Base-by-base conservation (phyloP, 371 early-diverging fungal genomes). In the Lichtheimia ornata region DNA sequence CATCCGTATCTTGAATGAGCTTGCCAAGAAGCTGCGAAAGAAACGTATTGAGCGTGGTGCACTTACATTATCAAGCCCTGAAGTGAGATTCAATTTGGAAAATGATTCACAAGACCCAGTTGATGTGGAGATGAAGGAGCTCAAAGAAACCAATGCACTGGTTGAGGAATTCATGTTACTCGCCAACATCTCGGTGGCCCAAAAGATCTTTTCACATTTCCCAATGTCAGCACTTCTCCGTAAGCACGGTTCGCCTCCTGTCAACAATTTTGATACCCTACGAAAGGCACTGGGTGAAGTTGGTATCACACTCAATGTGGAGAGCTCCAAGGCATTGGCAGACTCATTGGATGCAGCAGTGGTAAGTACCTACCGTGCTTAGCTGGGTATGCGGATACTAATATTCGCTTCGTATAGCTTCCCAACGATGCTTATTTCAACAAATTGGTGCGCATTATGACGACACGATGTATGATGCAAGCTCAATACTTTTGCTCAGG, bases 91-190 rank as follows among this genome's bases (percentile, higher is more conserved):
- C 75, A 86, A 85, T 42, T 75, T 96, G 60, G 93, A 94, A 66
- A 87, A 88, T 59, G 96, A 95, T 60, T 86, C 91, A 0, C 93
- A 94, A 73, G 94, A 94, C 64, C 94, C 95, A 1, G 91, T 93
- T 5, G 94, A 94, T 71, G 80, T 83, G 5, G 93, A 94, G 69
- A 75, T 93, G 86, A 93, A 96, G 77, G 93, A 93, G 64, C 76
- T 94, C 42, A 92, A 96, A 75, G 97, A 97, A 60, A 94, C 98
- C 18, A 97, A 99, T 74, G 89, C 91, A 0, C 80, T 99, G 40
- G 94, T 99, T 24, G 99, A 99, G 70, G 99, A 99, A 76, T 98
- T 99, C 78, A 99, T 99, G 99, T 86, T 99, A 67, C 84, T 99
- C 20, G 99, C 99, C 50, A 99, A 99, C 76, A 97, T 98, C 62